Evolutionary conservation across 1,284 basidiomycete species (phyloP), one percentile per base, ranked within the genome.

Genomic region (Moniliella sp.): DNA sequence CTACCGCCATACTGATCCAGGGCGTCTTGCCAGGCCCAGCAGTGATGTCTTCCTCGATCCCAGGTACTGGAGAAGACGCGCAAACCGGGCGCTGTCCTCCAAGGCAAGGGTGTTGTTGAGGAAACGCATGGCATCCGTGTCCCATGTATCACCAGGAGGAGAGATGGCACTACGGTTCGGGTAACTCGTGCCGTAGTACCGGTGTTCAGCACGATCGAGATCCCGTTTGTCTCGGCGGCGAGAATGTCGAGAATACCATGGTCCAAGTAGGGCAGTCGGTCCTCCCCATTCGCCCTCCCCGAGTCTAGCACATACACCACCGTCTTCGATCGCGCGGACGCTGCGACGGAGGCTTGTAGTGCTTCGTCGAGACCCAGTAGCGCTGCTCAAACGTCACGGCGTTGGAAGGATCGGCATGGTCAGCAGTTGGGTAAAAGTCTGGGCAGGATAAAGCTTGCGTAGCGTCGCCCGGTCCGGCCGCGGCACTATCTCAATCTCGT

Each of bases 41-140:
- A n/a, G 42, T 32, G 35, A 80, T 49, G 40, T 76, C 68, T 37
- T 76, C 71, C 3, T 73, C 64, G 15, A 86, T 70, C 0, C 75
- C 75, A 1, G 61, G 61, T 86, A 76, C 32, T 33, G 18, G 25
- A 27, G 11, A 7, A 7, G 21, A 4, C 69, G 65, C 68, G 93
- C 82, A 56, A 94, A 93, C 59, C 78, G 71, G 1, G 82, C 83
- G 29, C 78, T 81, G 64, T 97, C 88, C n/a, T 80, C 76, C 0
- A 81, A 71, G 1, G 82, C 69, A 60, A 93, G 84, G 14, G 71
- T 75, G 42, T 91, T 91, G 57, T 75, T 80, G 31, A 94, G 66
- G 71, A 77, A 84, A 18, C 76, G 35, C 63, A 71, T 69, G 47
- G 71, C 64, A 14, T 66, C 66, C 0, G 42, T 42, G 4, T 23